Percentiles rank a stretch among this genome's conserved stretches.
These are phyloP conservation scores for Vigna hirtella DNA, from an alignment of 306 rosid genomes.

Conservation along the genomic window DNA sequence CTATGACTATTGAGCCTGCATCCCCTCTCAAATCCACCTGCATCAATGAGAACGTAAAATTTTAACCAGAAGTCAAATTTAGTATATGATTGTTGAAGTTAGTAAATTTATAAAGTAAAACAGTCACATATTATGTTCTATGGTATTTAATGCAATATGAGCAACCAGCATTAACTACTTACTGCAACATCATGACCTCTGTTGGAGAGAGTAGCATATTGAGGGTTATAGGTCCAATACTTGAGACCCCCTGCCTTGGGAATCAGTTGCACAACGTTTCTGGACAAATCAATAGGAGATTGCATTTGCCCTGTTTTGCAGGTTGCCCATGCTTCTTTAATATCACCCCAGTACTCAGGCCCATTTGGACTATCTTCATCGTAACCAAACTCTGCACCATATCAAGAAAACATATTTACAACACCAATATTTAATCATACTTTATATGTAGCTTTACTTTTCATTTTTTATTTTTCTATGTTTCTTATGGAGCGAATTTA, in stretches of 20 bases:
- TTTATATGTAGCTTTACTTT: neutral
- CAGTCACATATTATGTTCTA: no score
- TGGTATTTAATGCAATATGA: neutral
- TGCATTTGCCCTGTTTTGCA: slow-evolving; percentile 64
- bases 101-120: no score
- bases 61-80: no score
- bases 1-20: slow-evolving; percentile 57
- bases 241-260: slow-evolving; percentile 43
- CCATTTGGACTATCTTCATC: slow-evolving; percentile 54
- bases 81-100: no score
- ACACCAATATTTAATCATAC: neutral
- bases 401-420: slow-evolving; percentile 10
- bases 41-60: neutral
- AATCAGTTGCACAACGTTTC: slow-evolving; percentile 33
- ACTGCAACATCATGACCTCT: slow-evolving; percentile 69
- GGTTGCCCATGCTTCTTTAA: slow-evolving; percentile 58
- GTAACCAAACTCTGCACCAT: slow-evolving; percentile 53
- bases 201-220: slow-evolving; percentile 55
- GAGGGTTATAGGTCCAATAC: slow-evolving; percentile 47
- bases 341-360: slow-evolving; percentile 63
- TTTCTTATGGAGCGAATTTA: neutral
- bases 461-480: neutral
- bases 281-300: slow-evolving; percentile 69
- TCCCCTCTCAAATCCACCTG: slow-evolving; percentile 59
- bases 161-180: neutral